Evolutionary conservation across 148 eudicot species (phyloP), one percentile per base, ranked within the genome.

Genomic region (Linanthus parryae): DNA sequence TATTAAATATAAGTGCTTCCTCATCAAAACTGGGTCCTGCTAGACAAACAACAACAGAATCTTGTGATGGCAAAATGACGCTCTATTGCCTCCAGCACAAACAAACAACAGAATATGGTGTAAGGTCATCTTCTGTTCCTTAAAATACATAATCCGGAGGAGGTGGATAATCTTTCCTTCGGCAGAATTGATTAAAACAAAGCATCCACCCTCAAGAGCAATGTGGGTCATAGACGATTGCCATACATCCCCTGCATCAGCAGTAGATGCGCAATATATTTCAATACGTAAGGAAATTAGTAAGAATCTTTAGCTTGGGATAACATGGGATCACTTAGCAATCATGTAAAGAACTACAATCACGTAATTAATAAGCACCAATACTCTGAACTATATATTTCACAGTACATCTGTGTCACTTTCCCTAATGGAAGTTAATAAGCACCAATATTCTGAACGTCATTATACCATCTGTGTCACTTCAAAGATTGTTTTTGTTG

Each of bases 151-250:
- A 91, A 5, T 83, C 97, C 4, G 97, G 88, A 19, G 96, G 87
- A 37, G 95, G 85, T 45, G 95, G 98, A 63, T 81, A 91, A 66
- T 91, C 94, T 68, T 81, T 87, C 62, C 95, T 76, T 48, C 81
- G 66, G 62, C 94, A 83, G 63, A 87, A 91, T 59, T 91, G 95
- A 61, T 86, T 27, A 91, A 63, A 45, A 91, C 90, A 62, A 91
- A 91, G 51, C 95, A 91, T 43, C 96, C 98, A 44, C 98, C 95
- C 68, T 91, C 98, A 24, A 86, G 78, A 50, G 98, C 98, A 60
- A 91, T 91, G 69, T 91, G 95, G 54, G 87, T 83, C 95, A 91
- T 81, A 44, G 98, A 87, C 56, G 98, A 89, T 69, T 86, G 94
- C 98, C 96, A 91, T 38, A 75, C 56, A 1, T 84, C 85, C 62